Evolutionary conservation across 2,329 filamentous ascomycete genomes (phyloP).

Genomic region (Xylaria sp.): DNA sequence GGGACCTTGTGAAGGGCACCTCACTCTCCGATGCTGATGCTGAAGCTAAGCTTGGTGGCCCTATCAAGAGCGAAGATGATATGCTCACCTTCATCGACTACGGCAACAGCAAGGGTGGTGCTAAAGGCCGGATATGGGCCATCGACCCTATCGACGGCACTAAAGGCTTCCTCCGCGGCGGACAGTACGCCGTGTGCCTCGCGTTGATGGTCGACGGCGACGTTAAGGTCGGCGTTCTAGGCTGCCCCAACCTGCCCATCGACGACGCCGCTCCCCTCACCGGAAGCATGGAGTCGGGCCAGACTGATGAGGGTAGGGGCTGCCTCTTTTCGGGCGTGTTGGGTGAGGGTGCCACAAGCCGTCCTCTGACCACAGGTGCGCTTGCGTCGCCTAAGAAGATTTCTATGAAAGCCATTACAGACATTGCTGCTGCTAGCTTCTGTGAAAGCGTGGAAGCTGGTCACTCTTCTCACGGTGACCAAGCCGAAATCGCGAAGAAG

Average conservation of each 20-base stretch:
- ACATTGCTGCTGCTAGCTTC: conserved; percentile 86
- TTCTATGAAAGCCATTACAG: conserved; percentile 79
- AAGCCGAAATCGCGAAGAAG: conserved; percentile 82
- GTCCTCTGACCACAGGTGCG: conserved; percentile 71
- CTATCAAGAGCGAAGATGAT: conserved; percentile 71
- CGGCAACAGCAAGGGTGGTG: conserved; percentile 77
- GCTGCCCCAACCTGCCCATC: conserved; percentile 93
- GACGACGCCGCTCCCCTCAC: conserved; percentile 80
- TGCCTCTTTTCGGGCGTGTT: conserved; percentile 88
- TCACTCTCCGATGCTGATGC: conserved; percentile 74
- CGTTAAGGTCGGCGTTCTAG: conserved; percentile 93
- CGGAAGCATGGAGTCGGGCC: conserved; percentile 77
- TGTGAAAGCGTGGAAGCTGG: conserved; percentile 96
- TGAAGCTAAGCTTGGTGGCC: conserved; percentile 75
- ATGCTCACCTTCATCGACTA: conserved; percentile 76
- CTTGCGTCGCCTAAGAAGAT: conserved; percentile 71
- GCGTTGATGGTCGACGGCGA: conserved; percentile 92
- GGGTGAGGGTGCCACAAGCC: conserved; percentile 82
- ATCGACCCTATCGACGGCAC: conserved; percentile 98
- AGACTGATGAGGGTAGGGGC: conserved; percentile 80
- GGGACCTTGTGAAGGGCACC: conserved; percentile 80
- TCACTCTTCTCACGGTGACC: conserved; percentile 90
- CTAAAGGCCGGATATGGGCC: conserved; percentile 87
- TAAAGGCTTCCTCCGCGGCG: conserved; percentile 94
- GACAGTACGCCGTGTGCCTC: conserved; percentile 96